A percentile compares a stretch with the other conserved stretches of the same genome.
These are phyloP conservation scores for Blastomyces silverae DNA, from an alignment of 2,329 filamentous ascomycete genomes.

Conservation along the genomic window DNA sequence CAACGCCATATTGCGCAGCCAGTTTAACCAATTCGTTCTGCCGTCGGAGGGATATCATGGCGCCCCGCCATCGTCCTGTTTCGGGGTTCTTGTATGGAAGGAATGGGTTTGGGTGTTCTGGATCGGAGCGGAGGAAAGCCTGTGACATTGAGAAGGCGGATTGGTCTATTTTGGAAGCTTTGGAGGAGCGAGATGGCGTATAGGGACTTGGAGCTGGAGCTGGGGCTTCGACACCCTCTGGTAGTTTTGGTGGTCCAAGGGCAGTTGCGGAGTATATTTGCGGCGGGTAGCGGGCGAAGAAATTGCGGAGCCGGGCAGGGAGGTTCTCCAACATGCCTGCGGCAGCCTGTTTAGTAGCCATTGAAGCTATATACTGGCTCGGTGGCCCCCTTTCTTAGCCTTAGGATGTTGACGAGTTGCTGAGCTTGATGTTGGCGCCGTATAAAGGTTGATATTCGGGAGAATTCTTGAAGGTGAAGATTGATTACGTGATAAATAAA, in stretches of 20 bases:
- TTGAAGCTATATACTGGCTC: conserved; percentile 10
- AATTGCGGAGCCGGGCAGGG: conserved; percentile 69
- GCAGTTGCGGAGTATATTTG: conserved; percentile 41
- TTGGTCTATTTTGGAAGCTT: conserved; percentile 34
- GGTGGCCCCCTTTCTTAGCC: background rate
- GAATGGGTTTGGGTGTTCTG: conserved; percentile 68
- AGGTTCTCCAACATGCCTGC: conserved; percentile 59
- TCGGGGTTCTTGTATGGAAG: conserved; percentile 66
- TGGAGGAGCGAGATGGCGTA: conserved; percentile 39
- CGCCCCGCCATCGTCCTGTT: conserved; percentile 77
- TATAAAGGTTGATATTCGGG: no score
- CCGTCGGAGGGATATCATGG: conserved; percentile 71
- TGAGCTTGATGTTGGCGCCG: conserved; percentile 16
- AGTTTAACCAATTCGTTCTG: conserved; percentile 81
- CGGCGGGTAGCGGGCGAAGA: conserved; percentile 87
- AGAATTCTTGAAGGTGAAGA: background rate
- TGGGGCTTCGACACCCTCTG: conserved; percentile 33
- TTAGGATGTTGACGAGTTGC: background rate
- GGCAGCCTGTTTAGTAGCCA: conserved; percentile 19
- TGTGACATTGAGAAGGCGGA: conserved; percentile 29
- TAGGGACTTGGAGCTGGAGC: conserved; percentile 34
- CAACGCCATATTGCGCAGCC: conserved; percentile 68
- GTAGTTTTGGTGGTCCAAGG: conserved; percentile 26
- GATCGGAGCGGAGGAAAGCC: conserved; percentile 34
- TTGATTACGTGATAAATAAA: background rate